Base-by-base conservation (phyloP, 345 rosid species). In the Excoecaria agallocha region DNA sequence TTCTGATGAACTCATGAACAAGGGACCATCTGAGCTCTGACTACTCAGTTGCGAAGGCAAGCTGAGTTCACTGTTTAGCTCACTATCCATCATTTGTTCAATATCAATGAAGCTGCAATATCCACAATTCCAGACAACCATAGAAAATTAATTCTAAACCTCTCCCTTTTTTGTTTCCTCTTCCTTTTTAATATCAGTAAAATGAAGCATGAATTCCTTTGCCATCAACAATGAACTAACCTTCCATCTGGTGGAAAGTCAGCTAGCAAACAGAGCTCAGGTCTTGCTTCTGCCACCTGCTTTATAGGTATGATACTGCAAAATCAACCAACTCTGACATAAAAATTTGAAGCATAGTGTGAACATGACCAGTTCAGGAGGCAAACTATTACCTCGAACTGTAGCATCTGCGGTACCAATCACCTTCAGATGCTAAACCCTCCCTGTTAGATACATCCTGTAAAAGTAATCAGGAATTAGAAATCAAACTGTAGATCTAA, bases 371-470 rank as follows among this genome's bases (percentile, higher is more conserved):
- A 72, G 60, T 64, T 54, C 69, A 69, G 59, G 68, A 59, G 35
- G 52, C 35, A 16, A 73, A 57, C 45, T 11, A 70, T 50, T 88
- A 91, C 98, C 84, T 82, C 22, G 88, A 86, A 62, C 70, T 60
- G 78, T 77, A 85, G 73, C 87, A 85, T 85, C 91, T 86, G 55
- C 78, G 72, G 24, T 86, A 87, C 82, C 87, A 84, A 76, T 88
- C 90, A 54, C 80, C 79, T 52, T 84, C 87, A 61, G 89, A 82
- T 74, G 87, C 88, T 86, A 91, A 84, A 37, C 93, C 91, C 66
- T 83, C 89, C 81, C 90, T 87, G 70, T 85, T 91, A 66, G 98
- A 93, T 78, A 93, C 76, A 79, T 93, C 97, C 96, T 93, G 76
- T 51, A 12, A 51, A 49, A 72, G 62, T 60, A 69, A 52, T 64